These are phyloP conservation scores for Phytophthora melonis DNA, from an alignment of 352 stramenopile species.

Conservation along the genomic window DNA sequence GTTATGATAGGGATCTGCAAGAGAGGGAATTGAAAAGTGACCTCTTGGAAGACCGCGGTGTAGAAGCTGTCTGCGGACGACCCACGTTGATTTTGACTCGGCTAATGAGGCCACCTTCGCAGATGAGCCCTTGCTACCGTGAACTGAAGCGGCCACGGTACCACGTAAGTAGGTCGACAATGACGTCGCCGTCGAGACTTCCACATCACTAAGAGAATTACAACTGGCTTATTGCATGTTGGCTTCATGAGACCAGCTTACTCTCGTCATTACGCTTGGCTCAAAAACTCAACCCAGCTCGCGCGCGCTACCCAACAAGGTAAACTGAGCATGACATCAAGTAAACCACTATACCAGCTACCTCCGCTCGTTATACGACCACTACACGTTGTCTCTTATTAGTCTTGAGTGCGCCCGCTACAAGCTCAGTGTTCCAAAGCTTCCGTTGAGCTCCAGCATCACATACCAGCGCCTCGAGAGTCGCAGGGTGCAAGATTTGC, in stretches of 20 bases:
- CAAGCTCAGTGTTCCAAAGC: no score
- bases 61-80: background rate
- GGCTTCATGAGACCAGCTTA: background rate
- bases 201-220: slow-evolving; percentile 17
- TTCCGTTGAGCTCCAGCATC: no score
- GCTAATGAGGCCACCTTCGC: background rate
- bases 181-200: slow-evolving; percentile 18
- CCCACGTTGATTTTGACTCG: background rate
- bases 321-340: no score
- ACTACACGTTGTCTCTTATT: no score
- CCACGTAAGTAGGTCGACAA: background rate
- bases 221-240: background rate
- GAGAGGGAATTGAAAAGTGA: background rate
- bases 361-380: no score
- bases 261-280: background rate
- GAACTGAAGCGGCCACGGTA: background rate
- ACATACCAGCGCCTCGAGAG: no score
- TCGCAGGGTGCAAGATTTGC: no score
- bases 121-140: background rate
- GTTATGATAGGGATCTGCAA: no score
- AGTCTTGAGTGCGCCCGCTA: no score
- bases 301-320: no score
- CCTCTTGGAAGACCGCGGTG: no score
- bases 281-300: background rate
- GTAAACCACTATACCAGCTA: no score